A percentile compares a stretch with the other conserved stretches of the same genome.
phyloP scores from a whole-genome alignment of 2,329 filamentous ascomycete species.

The Truncatella angustata region DNA sequence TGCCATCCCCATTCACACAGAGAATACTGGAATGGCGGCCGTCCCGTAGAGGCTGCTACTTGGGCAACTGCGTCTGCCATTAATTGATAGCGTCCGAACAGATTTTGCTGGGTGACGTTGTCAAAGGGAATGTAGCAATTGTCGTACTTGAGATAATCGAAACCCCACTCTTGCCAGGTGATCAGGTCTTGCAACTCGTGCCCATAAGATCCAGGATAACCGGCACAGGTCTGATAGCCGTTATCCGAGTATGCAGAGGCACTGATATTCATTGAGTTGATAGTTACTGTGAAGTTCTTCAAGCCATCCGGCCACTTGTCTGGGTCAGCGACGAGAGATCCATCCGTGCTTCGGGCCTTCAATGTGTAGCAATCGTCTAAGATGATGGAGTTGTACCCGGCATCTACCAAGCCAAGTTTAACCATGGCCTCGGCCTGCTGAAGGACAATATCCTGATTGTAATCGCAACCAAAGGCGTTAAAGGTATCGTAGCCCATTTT shows the following conservation, averaged over 20 bases:
- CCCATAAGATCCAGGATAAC: slow-evolving; percentile 2
- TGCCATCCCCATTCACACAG: slow-evolving; percentile 6
- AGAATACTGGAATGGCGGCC: not conserved
- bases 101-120: not conserved
- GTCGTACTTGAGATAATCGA: slow-evolving; percentile 4
- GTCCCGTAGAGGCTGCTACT: slow-evolving; percentile 1
- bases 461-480: slow-evolving; percentile 4
- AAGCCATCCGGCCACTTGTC: slow-evolving; percentile 1
- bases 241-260: not conserved
- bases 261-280: slow-evolving; percentile 2
- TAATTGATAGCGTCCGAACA: not conserved
- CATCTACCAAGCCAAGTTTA: not conserved
- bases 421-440: slow-evolving; percentile 6
- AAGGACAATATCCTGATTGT: not conserved
- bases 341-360: not conserved
- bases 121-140: slow-evolving; percentile 4
- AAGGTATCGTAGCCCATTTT: slow-evolving; percentile 5
- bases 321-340: slow-evolving; percentile 3
- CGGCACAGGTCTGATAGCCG: not conserved
- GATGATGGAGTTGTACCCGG: slow-evolving; percentile 5
- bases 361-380: not conserved
- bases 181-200: slow-evolving; percentile 1
- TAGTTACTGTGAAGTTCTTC: not conserved
- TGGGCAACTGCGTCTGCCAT: slow-evolving; percentile 2
- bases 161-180: slow-evolving; percentile 4